Percentiles rank a stretch among this genome's conserved stretches.
Evolutionary conservation across 1,284 basidiomycete species (phyloP).

Genomic region (Agaricales sp.): DNA sequence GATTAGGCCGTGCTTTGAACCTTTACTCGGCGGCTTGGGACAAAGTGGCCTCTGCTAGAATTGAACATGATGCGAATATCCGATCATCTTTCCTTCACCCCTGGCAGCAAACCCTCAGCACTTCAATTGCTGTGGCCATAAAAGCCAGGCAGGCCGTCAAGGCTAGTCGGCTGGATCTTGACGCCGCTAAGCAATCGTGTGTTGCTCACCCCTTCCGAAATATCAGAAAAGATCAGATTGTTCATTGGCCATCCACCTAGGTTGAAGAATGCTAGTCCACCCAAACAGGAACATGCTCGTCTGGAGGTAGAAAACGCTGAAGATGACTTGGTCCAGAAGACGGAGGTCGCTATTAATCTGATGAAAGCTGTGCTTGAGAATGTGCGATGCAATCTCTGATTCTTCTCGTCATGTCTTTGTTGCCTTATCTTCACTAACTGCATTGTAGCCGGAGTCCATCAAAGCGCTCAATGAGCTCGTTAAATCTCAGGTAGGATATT

Average conservation of each 20-base stretch:
- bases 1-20: slow-evolving; percentile 69
- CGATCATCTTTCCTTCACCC: slow-evolving; percentile 69
- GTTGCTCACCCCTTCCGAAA: slow-evolving; percentile 12
- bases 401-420: slow-evolving; percentile 3
- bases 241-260: slow-evolving; percentile 35
- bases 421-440: slow-evolving; percentile 1
- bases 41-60: slow-evolving; percentile 76
- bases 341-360: slow-evolving; percentile 93
- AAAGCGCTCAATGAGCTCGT: slow-evolving; percentile 88
- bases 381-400: slow-evolving; percentile 54
- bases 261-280: slow-evolving; percentile 64
- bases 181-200: slow-evolving; percentile 47
- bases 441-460: slow-evolving; percentile 79
- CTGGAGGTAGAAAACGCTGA: slow-evolving; percentile 92
- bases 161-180: slow-evolving; percentile 49
- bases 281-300: slow-evolving; percentile 81
- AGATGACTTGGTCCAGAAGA: slow-evolving; percentile 93
- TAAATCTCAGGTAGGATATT: slow-evolving; percentile 61
- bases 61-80: slow-evolving; percentile 77
- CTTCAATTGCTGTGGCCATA: slow-evolving; percentile 61
- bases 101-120: slow-evolving; percentile 63
- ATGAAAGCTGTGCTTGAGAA: slow-evolving; percentile 99
- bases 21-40: slow-evolving; percentile 82
- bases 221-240: too few relatives aligned
- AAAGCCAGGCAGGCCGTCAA: slow-evolving; percentile 67